phyloP scores from a whole-genome alignment of 2,329 filamentous ascomycete genomes.

The Gnomoniopsis smithogilvyi region DNA sequence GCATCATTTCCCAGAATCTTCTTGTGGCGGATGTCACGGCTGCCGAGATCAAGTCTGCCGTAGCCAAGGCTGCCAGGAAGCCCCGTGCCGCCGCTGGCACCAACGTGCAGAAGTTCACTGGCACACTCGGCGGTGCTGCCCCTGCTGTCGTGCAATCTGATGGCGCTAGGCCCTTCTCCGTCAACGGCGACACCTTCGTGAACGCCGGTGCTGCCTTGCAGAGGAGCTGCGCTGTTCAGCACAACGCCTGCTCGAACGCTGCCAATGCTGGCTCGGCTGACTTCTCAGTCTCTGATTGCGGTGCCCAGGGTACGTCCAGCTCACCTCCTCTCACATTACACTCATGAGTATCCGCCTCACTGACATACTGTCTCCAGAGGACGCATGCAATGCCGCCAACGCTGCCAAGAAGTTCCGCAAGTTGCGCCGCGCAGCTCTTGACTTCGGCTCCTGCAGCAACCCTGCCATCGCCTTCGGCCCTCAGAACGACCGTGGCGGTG shows the following conservation, averaged over 20 bases:
- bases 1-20: conserved; percentile 53
- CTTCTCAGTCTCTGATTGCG: conserved; percentile 39
- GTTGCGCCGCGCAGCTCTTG: conserved; percentile 24
- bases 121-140: conserved; percentile 37
- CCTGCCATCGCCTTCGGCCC: conserved; percentile 47
- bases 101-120: conserved; percentile 46
- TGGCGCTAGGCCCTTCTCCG: conserved; percentile 42
- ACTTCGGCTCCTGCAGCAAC: conserved; percentile 45
- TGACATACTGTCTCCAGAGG: conserved; percentile 20
- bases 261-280: conserved; percentile 40
- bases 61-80: conserved; percentile 27
- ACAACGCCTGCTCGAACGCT: conserved; percentile 47
- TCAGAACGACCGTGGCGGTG: conserved; percentile 45
- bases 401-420: conserved; percentile 22
- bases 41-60: conserved; percentile 52
- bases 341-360: not conserved
- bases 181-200: conserved; percentile 54
- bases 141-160: conserved; percentile 38
- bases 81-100: conserved; percentile 19
- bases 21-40: conserved; percentile 51
- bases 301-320: conserved; percentile 29
- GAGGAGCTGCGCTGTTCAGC: conserved; percentile 48
- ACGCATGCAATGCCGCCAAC: conserved; percentile 30
- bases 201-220: conserved; percentile 41
- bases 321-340: not conserved